Conservation (phyloP, 106 monocot species). For the Chionographis japonica region DNA sequence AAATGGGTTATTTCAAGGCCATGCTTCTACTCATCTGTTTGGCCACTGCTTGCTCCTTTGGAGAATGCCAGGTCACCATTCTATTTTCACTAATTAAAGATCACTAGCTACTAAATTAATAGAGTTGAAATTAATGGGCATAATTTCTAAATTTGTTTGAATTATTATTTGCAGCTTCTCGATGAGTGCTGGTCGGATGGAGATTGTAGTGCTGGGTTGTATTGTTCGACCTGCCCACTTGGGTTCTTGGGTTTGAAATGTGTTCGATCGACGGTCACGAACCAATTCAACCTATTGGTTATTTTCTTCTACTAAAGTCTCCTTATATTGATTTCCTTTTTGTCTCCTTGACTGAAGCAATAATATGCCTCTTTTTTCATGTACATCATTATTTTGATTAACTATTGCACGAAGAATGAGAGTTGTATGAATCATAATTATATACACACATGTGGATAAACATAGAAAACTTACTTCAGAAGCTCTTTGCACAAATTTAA, state of each 20-base stretch:
- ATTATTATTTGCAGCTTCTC: constrained; percentile 19
- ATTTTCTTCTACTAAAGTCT: not conserved
- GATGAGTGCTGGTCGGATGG: constrained; percentile 28
- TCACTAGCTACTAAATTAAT: not conserved
- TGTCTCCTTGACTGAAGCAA: too few relatives aligned
- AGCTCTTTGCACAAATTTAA: not conserved
- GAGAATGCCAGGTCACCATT: constrained; percentile 20
- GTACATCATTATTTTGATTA: not conserved
- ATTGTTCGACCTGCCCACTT: constrained; percentile 37
- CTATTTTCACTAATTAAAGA: not conserved
- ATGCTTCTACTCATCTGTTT: constrained; percentile 3
- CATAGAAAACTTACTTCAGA: too few relatives aligned
- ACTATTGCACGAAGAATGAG: constrained; percentile 5
- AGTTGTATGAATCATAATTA: too few relatives aligned
- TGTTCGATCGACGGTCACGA: constrained; percentile 17
- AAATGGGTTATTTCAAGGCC: constrained; percentile 17
- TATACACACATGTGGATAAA: constrained; percentile 36
- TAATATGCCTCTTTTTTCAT: not conserved
- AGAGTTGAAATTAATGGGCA: not conserved
- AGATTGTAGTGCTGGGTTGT: constrained; percentile 53
- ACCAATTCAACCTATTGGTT: constrained; percentile 16
- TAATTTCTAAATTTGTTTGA: not conserved
- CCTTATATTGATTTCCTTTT: too few relatives aligned
- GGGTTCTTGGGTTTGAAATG: constrained; percentile 37
- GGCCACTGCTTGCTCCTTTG: constrained; percentile 28